phyloP scores from a whole-genome alignment of 2,329 filamentous ascomycete species.

The Venturia asperata region DNA sequence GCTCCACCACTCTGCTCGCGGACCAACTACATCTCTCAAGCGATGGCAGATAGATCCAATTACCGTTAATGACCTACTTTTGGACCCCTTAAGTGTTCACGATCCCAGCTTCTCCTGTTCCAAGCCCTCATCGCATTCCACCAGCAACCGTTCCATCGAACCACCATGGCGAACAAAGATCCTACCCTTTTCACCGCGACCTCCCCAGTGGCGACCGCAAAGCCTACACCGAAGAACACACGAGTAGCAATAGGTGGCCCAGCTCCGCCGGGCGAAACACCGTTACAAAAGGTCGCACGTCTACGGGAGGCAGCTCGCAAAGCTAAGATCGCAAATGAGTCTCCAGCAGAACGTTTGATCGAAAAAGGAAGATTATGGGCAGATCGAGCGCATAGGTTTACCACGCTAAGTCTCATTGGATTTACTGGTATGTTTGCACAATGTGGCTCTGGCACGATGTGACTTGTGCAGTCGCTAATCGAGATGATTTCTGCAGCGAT shows the following conservation, averaged over 20 bases:
- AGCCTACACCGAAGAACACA: constrained; percentile 39
- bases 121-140: constrained; percentile 4
- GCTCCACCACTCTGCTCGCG: background rate
- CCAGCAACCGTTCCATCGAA: background rate
- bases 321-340: constrained; percentile 43
- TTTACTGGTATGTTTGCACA: constrained; percentile 46
- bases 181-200: constrained; percentile 72
- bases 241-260: constrained; percentile 33
- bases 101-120: background rate
- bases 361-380: constrained; percentile 49
- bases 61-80: background rate
- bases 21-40: background rate
- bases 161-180: constrained; percentile 44
- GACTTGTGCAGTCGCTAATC: background rate
- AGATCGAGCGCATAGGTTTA: constrained; percentile 54
- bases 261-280: constrained; percentile 43
- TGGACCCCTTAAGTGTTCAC: background rate
- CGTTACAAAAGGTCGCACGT: constrained; percentile 48
- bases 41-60: background rate
- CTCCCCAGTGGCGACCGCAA: constrained; percentile 62
- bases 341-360: constrained; percentile 47
- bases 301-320: constrained; percentile 43
- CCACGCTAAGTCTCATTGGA: constrained; percentile 53
- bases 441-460: background rate
- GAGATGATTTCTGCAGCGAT: constrained; percentile 40